phyloP scores from a whole-genome alignment of 2,329 filamentous ascomycete species.

The Colletotrichum scovillei region DNA sequence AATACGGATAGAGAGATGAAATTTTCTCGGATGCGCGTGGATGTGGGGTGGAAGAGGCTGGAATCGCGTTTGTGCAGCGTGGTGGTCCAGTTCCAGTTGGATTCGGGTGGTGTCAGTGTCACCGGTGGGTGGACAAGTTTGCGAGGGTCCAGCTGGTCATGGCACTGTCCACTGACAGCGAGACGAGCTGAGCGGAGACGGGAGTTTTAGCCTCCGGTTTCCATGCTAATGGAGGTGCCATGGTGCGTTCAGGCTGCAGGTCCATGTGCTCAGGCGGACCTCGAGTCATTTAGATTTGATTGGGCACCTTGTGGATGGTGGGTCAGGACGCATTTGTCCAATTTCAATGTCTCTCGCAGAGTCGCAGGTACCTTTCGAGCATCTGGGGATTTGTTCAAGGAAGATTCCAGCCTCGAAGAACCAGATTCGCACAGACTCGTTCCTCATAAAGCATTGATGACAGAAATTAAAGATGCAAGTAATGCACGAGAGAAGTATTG shows the following conservation, averaged over 20 bases:
- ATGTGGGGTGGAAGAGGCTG: slow-evolving; percentile 35
- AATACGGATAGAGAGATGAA: slow-evolving; percentile 13
- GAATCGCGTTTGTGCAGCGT: slow-evolving; percentile 28
- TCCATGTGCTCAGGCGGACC: background rate
- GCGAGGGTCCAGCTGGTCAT: slow-evolving; percentile 6
- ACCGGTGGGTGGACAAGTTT: slow-evolving; percentile 27
- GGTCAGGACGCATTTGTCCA: background rate
- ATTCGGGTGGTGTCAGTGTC: slow-evolving; percentile 24
- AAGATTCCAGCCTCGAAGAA: background rate
- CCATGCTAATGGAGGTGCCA: slow-evolving; percentile 6
- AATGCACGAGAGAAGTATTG: background rate
- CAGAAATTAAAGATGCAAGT: background rate
- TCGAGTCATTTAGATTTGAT: background rate
- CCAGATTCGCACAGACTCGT: background rate
- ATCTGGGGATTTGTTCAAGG: background rate
- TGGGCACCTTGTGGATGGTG: background rate
- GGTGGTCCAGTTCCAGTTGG: slow-evolving; percentile 7
- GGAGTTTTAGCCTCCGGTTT: slow-evolving; percentile 34
- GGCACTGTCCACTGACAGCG: slow-evolving; percentile 6
- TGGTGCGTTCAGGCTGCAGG: background rate
- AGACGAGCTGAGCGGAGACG: slow-evolving; percentile 32
- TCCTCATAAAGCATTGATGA: background rate
- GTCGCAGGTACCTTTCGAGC: no score
- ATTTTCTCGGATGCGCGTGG: slow-evolving; percentile 25
- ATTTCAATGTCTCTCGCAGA: background rate